Evolutionary conservation across 1,139 yeast genomes (phyloP).

Genomic region (Scheffersomyces lignicola): DNA sequence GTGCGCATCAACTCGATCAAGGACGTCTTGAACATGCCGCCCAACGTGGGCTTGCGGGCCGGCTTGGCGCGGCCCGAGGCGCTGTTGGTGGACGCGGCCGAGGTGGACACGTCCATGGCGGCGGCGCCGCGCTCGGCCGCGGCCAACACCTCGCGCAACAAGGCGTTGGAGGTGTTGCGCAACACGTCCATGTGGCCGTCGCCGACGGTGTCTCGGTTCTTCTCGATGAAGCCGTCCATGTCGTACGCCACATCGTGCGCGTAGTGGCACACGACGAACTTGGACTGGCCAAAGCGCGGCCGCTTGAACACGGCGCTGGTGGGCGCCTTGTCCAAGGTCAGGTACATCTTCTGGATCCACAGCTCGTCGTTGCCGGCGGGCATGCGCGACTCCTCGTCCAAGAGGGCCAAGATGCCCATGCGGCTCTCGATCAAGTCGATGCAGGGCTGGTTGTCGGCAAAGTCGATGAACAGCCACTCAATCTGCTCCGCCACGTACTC

Average conservation of each 20-base stretch:
- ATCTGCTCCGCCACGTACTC: slow-evolving; percentile 90
- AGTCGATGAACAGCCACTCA: slow-evolving; percentile 96
- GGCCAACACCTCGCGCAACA: slow-evolving; percentile 63
- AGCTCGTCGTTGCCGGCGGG: slow-evolving; percentile 94
- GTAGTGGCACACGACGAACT: slow-evolving; percentile 89
- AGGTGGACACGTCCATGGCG: slow-evolving; percentile 50
- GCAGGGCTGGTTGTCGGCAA: slow-evolving; percentile 96
- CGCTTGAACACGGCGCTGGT: slow-evolving; percentile 80
- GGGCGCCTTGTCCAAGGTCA: slow-evolving; percentile 78
- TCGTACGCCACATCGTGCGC: slow-evolving; percentile 94
- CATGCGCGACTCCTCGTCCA: slow-evolving; percentile 93
- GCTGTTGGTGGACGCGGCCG: slow-evolving; percentile 30
- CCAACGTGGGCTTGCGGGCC: slow-evolving; percentile 87
- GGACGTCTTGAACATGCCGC: slow-evolving; percentile 90
- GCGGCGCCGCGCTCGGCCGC: slow-evolving; percentile 65
- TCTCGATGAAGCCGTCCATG: slow-evolving; percentile 92
- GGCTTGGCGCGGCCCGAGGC: slow-evolving; percentile 18
- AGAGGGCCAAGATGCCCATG: slow-evolving; percentile 80
- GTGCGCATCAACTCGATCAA: slow-evolving; percentile 91
- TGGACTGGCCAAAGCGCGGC: slow-evolving; percentile 91
- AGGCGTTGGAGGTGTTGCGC: slow-evolving; percentile 63
- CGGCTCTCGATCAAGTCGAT: slow-evolving; percentile 89
- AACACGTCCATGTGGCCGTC: slow-evolving; percentile 91
- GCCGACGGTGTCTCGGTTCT: slow-evolving; percentile 95
- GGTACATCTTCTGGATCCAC: slow-evolving; percentile 89